Evolutionary conservation across 306 rosid species (phyloP), one percentile per base, ranked within the genome.

Genomic region (Acacia confusa): DNA sequence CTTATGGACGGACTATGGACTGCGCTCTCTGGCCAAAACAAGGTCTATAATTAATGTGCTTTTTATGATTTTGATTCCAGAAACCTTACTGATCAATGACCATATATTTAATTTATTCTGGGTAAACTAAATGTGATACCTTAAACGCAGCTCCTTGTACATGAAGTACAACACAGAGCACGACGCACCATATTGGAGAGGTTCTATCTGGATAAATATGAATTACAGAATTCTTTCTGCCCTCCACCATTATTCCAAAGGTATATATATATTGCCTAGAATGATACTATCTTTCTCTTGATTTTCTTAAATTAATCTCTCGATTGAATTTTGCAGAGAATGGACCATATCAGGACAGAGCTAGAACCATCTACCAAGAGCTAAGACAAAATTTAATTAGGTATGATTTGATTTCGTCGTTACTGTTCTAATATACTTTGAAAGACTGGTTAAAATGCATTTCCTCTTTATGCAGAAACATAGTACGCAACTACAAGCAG

Each of bases 151-250:
- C 86, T 89, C 98, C 52, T 10, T 93, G 83, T 92, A 95, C 92
- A 93, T 95, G 98, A 95, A 93, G 83, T 82, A 76, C 82, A 95
- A 95, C 85, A 90, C 99, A 38, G 96, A 95, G 88, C 97, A 93
- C 28, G 99, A 92, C n/a, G 79, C 92, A n/a, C 99, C 98, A 0
- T 95, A 93, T 78, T 95, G 98, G 99, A 93, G 97, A 82, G 98
- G 99, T 78, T 83, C 96, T 22, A 79, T 95, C 84, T 95, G 99
- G 98, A 92, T 87, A 81, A 91, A 90, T 82, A 83, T 90, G 89
- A 88, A 88, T 82, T 95, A 89, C 88, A 85, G 89, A 88, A 86
- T 95, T 82, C 96, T 95, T 71, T 89, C 97, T 27, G 92, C 97
- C 1, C 99, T 95, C 84, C 79, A 93, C 81, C 91, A 95, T 90